Conservation (phyloP, 805 yeast species). For the Metschnikowia orientalis region DNA sequence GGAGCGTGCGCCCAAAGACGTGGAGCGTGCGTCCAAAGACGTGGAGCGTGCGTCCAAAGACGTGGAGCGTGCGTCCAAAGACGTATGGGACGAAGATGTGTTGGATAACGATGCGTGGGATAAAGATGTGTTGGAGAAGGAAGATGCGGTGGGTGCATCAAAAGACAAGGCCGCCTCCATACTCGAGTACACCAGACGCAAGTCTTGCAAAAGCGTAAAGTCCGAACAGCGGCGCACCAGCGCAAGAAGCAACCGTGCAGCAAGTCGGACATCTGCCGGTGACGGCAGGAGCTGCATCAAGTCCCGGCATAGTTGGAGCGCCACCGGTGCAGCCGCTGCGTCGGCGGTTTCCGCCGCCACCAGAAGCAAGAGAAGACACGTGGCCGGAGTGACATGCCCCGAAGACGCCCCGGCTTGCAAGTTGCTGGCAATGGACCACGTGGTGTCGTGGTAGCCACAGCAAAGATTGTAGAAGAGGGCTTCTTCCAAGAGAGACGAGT, state of each 20-base stretch:
- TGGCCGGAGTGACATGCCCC: not conserved
- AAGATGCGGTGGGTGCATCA: no score
- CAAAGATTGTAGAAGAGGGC: slow-evolving; percentile 5
- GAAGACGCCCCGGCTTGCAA: slow-evolving; percentile 2
- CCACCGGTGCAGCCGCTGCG: slow-evolving; percentile 4
- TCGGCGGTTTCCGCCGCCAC: slow-evolving; percentile 6
- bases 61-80: no score
- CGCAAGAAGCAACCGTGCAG: slow-evolving; percentile 7
- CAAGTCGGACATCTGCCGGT: slow-evolving; percentile 6
- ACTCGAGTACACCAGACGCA: slow-evolving; percentile 23
- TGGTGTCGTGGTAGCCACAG: slow-evolving; percentile 8
- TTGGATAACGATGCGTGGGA: no score
- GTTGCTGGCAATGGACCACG: slow-evolving; percentile 10
- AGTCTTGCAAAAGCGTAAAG: slow-evolving; percentile 18
- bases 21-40: no score
- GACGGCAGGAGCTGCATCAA: not conserved
- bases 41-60: no score
- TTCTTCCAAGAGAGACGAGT: not conserved
- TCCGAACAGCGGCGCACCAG: slow-evolving; percentile 16
- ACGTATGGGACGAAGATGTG: no score
- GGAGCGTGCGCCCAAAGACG: no score
- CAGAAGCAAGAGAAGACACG: slow-evolving; percentile 13
- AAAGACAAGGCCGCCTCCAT: no score
- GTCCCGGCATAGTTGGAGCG: slow-evolving; percentile 11
- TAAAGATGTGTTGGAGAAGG: no score